These are phyloP conservation scores for Fusarium sp. DNA, from an alignment of 2,329 filamentous ascomycete species.

Conservation along the genomic window DNA sequence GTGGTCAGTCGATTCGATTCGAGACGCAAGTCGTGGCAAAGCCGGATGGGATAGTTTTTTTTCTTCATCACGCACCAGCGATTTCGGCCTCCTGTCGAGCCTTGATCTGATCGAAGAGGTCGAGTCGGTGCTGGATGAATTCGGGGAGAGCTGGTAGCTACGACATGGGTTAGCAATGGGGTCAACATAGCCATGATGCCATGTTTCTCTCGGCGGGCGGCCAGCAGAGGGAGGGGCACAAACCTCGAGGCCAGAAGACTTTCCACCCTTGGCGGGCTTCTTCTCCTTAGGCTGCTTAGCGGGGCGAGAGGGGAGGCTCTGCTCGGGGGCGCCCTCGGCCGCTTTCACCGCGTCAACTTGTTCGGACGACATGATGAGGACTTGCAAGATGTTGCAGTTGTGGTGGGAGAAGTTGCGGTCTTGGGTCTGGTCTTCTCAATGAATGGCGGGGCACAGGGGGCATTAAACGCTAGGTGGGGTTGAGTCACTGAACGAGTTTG, in stretches of 20 bases:
- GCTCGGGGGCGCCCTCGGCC: constrained; percentile 49
- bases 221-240: constrained; percentile 19
- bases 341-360: constrained; percentile 51
- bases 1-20: constrained; percentile 39
- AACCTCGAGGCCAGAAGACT: constrained; percentile 69
- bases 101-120: constrained; percentile 90
- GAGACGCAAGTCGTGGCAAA: constrained; percentile 2
- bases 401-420: constrained; percentile 45
- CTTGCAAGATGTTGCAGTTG: constrained; percentile 33
- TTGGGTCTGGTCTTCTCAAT: background rate
- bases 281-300: constrained; percentile 54
- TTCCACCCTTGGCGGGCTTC: constrained; percentile 64
- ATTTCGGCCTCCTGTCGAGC: constrained; percentile 84
- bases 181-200: background rate
- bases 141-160: constrained; percentile 68
- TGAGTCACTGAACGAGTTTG: constrained; percentile 47
- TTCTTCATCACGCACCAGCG: constrained; percentile 50
- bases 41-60: background rate
- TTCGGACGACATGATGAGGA: constrained; percentile 53
- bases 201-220: constrained; percentile 1
- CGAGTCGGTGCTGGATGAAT: constrained; percentile 85
- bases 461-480: constrained; percentile 51
- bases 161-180: constrained; percentile 35
- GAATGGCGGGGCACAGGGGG: constrained; percentile 48
- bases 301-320: constrained; percentile 51